Base-by-base conservation (phyloP, 1,139 yeast genomes). In the Zygosaccharomyces sapae region DNA sequence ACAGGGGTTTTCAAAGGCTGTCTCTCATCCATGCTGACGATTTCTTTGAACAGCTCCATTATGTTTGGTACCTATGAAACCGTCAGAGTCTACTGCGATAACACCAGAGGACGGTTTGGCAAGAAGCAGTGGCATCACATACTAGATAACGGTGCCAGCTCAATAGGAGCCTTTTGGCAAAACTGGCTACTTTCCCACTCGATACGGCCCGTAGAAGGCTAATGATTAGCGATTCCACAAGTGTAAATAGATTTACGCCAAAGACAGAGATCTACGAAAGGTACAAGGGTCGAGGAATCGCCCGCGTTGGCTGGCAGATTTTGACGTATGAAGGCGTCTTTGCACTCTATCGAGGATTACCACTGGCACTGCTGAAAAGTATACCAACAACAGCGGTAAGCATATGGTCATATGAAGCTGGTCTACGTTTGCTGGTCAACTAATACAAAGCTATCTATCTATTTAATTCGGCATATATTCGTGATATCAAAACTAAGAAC, bases 301-400 rank as follows among this genome's bases (percentile, higher is more conserved):
- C 62, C 3, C 35, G 44, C 3, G 65, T 75, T 30, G 68, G 70
- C 0, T 34, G 49, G 9, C 58, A 66, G 12, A 76, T 86, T 20
- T 45, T 81, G 0, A 56, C 57, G 27, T 67, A 61, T 2, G 92
- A 86, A 58, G 95, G 95, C 0, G 4, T 77, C 0, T 59, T 69
- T 20, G 90, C 95, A 0, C 70, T 88, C 19, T 89, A 88, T 67
- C 79, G 79, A 50, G 97, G 97, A 0, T 75, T 81, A 51, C 69
- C 79, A 0, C 76, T 87, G 2, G 82, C 92, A 10, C 56, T 88
- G 4, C 49, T 84, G 44, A 88, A 88, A 62, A 80, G 86, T 16
- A 92, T 90, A 0, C 96, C 96, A 0, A 80, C 94, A 0, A 83
- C 89, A 38, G 92, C 90, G 0, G 69, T 86, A 3, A 80, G 90